phyloP scores from a whole-genome alignment of 306 rosid genomes.

The Prunus armeniaca region DNA sequence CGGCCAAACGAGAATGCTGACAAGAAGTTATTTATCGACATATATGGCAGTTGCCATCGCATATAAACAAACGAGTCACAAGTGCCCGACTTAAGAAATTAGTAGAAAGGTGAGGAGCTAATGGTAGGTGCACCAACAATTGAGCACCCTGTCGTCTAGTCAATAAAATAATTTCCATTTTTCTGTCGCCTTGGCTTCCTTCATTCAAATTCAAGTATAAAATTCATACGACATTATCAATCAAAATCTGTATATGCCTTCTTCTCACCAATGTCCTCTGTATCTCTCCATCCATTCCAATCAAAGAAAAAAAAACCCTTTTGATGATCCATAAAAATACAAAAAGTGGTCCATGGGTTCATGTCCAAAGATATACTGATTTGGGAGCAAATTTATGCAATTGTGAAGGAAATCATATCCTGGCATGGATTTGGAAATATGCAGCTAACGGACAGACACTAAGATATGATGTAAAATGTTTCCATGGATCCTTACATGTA shows the following conservation, averaged over 20 bases:
- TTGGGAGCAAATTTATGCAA: too few relatives aligned
- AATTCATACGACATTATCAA: neutral
- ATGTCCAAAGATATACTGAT: neutral
- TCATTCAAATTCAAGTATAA: neutral
- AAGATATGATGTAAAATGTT: neutral
- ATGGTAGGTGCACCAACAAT: neutral
- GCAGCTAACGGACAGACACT: neutral
- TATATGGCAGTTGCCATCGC: neutral
- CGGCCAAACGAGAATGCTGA: neutral
- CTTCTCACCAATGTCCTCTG: neutral
- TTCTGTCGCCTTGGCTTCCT: neutral
- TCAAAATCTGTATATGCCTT: neutral
- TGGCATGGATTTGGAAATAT: neutral
- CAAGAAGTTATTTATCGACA: neutral
- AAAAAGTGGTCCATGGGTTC: neutral
- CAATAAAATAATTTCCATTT: neutral
- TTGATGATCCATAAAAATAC: neutral
- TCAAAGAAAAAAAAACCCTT: neutral
- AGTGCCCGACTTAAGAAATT: neutral
- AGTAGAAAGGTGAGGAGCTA: neutral
- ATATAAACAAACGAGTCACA: neutral
- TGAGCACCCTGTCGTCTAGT: neutral
- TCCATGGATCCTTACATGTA: neutral
- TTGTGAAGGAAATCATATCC: too few relatives aligned
- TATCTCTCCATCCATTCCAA: neutral